Evolutionary conservation across 805 yeast genomes (phyloP).

Genomic region (Saccharomyces eubayanus): DNA sequence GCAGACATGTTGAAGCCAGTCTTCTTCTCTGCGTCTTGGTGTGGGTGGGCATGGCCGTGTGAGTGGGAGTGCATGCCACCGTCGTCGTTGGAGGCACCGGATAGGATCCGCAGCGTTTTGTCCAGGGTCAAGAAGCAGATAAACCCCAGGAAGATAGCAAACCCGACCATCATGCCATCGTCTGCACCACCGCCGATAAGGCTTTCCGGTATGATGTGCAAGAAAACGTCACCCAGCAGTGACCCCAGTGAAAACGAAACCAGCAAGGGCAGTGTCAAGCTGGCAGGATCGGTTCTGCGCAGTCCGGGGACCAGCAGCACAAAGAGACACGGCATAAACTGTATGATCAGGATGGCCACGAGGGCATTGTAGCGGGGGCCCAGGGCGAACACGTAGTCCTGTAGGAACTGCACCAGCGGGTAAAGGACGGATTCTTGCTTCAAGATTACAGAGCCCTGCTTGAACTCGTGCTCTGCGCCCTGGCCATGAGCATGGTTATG

Average conservation of each 20-base stretch:
- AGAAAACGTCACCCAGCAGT: conserved; percentile 62
- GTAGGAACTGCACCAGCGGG: conserved; percentile 2
- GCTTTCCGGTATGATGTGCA: conserved; percentile 65
- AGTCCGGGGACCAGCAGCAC: conserved; percentile 48
- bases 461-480: background rate
- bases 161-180: conserved; percentile 38
- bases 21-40: conserved; percentile 2
- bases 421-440: background rate
- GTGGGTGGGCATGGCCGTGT: conserved; percentile 31
- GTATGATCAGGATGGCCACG: conserved; percentile 54
- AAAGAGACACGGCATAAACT: conserved; percentile 55
- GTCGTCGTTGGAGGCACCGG: conserved; percentile 11
- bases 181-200: conserved; percentile 44
- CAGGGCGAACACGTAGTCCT: conserved; percentile 14
- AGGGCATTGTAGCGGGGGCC: conserved; percentile 52
- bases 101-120: conserved; percentile 44
- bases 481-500: background rate
- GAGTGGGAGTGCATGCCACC: conserved; percentile 32
- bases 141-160: conserved; percentile 54
- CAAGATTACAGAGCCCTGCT: background rate
- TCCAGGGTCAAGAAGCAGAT: conserved; percentile 54
- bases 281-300: conserved; percentile 3
- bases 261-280: conserved; percentile 36
- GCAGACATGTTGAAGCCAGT: conserved; percentile 39
- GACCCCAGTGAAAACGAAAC: conserved; percentile 75